phyloP scores from a whole-genome alignment of 78 protist species.

The Dictyostelium firmibasis region DNA sequence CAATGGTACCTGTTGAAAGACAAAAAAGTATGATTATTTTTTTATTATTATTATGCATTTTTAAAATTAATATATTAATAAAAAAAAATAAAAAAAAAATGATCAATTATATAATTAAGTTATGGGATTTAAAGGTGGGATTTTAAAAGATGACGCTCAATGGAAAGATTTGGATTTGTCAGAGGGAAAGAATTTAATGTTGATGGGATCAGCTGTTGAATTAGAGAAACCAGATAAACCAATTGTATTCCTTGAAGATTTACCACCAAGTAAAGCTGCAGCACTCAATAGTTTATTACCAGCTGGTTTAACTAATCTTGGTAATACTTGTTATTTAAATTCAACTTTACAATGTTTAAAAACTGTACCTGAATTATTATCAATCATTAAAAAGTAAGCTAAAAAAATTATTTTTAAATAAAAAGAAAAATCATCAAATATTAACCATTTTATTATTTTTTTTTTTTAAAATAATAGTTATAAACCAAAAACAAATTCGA shows the following conservation, averaged over 20 bases:
- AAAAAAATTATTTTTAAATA: neutral
- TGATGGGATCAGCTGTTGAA: constrained; percentile 84
- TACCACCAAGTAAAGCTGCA: constrained; percentile 41
- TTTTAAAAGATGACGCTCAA: constrained; percentile 87
- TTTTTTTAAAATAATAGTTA: neutral
- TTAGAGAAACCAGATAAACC: constrained; percentile 35
- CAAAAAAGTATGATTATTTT: constrained; percentile 87
- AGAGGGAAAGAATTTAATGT: constrained; percentile 82
- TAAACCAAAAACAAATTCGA: constrained; percentile 17
- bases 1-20: constrained; percentile 90
- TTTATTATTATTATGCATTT: too few species aligned
- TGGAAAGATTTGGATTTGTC: constrained; percentile 52
- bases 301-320: constrained; percentile 73
- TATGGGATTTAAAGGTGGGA: constrained; percentile 83
- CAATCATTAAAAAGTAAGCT: constrained; percentile 15
- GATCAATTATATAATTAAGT: constrained; percentile 31
- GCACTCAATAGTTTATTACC: constrained; percentile 11
- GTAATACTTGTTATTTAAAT: constrained; percentile 80
- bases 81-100: too few species aligned
- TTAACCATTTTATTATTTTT: neutral
- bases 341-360: constrained; percentile 65
- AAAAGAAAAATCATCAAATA: neutral
- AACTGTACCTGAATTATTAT: constrained; percentile 33
- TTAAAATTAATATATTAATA: too few species aligned
- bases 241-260: constrained; percentile 76